Evolutionary conservation across 108 stramenopile species (phyloP).

Genomic region (Pelagomonas calceolata): DNA sequence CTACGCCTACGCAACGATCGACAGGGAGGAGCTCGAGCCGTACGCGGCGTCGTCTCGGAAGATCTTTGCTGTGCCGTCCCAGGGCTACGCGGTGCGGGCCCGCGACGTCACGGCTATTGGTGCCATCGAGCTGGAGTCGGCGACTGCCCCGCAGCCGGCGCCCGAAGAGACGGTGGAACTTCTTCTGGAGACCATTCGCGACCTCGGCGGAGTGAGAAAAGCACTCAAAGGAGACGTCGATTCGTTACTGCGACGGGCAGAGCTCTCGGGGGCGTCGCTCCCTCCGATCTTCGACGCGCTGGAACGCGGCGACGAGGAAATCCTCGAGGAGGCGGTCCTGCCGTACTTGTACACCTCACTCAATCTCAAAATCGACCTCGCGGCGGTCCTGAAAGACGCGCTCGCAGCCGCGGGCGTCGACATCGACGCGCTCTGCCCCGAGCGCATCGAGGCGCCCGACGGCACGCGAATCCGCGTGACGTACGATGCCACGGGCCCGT

Average conservation of each 20-base stretch:
- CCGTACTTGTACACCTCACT: slow-evolving; percentile 38
- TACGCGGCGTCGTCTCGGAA: slow-evolving; percentile 28
- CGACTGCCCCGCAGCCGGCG: slow-evolving; percentile 35
- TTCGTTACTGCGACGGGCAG: too few species aligned
- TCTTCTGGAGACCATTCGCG: slow-evolving; percentile 35
- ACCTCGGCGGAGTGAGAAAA: slow-evolving; percentile 34
- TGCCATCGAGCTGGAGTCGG: slow-evolving; percentile 38
- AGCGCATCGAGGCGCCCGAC: slow-evolving; percentile 41
- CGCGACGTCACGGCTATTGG: slow-evolving; percentile 30
- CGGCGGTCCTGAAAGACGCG: slow-evolving; percentile 23
- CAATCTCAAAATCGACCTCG: slow-evolving; percentile 42
- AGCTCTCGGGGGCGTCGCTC: too few species aligned
- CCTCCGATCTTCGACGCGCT: slow-evolving; percentile 23
- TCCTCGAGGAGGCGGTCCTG: slow-evolving; percentile 28
- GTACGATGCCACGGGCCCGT: slow-evolving; percentile 30
- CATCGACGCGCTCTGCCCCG: slow-evolving; percentile 29
- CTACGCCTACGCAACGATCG: slow-evolving; percentile 37
- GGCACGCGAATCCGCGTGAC: slow-evolving; percentile 34
- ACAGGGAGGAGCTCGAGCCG: slow-evolving; percentile 13
- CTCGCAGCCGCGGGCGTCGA: slow-evolving; percentile 19
- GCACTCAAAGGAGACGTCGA: slow-evolving; percentile 18
- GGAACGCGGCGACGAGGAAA: slow-evolving; percentile 23
- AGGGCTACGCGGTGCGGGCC: slow-evolving; percentile 48
- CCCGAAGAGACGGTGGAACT: slow-evolving; percentile 31
- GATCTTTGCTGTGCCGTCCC: slow-evolving; percentile 41